phyloP scores from a whole-genome alignment of 2,329 filamentous ascomycete genomes.

The Ustulina deusta region DNA sequence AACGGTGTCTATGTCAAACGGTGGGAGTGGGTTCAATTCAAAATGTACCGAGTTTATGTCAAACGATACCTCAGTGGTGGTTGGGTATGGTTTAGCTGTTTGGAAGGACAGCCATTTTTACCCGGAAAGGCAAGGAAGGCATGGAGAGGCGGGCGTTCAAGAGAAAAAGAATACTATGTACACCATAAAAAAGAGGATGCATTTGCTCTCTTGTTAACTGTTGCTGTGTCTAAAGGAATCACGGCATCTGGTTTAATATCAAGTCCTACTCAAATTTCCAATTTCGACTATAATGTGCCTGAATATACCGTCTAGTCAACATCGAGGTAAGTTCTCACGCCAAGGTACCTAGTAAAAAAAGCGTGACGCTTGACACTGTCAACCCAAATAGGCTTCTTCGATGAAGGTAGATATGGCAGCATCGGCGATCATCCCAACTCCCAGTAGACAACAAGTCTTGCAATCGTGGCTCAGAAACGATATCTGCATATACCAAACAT shows the following conservation, averaged over 20 bases:
- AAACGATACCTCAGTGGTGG: constrained; percentile 32
- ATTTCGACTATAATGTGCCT: no score
- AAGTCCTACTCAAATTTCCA: constrained; percentile 18
- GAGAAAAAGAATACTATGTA: constrained; percentile 36
- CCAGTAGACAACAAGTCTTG: neutral
- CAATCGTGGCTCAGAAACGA: neutral
- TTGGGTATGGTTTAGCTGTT: constrained; percentile 15
- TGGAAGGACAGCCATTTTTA: constrained; percentile 7
- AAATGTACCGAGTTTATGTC: constrained; percentile 26
- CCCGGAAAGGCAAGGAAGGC: constrained; percentile 24
- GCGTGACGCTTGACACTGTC: neutral
- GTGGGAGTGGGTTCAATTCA: constrained; percentile 28
- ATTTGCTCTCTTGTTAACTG: constrained; percentile 6
- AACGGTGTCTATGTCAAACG: constrained; percentile 26
- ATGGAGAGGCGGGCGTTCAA: constrained; percentile 30
- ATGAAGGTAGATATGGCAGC: no score
- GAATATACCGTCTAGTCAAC: neutral
- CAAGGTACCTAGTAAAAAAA: constrained; percentile 2
- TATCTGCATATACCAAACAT: neutral
- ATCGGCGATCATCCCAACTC: neutral
- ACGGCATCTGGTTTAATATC: constrained; percentile 18
- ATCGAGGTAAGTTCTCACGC: neutral
- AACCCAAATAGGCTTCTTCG: neutral
- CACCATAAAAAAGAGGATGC: constrained; percentile 25
- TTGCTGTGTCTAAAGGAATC: neutral